phyloP scores from a whole-genome alignment of 257 asterid species.

The Salvia hispanica region DNA sequence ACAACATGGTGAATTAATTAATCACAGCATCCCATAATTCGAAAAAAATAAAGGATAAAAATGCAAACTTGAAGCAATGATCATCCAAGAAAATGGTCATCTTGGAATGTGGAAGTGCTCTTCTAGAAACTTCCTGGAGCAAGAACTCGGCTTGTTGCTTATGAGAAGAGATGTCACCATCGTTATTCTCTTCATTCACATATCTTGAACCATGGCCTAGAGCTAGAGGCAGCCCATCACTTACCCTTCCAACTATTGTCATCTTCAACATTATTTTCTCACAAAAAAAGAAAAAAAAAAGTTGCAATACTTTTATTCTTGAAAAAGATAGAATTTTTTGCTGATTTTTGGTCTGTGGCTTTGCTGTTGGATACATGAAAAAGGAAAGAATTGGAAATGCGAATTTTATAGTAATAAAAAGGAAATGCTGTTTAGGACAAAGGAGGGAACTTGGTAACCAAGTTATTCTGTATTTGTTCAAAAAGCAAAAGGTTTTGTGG shows the following conservation, averaged over 20 bases:
- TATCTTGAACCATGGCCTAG: constrained; percentile 55
- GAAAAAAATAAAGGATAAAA: background rate
- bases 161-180: constrained; percentile 38
- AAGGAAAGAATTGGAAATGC: background rate
- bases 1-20: background rate
- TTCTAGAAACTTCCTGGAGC: constrained; percentile 54
- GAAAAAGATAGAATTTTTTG: background rate
- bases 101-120: constrained; percentile 43
- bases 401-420: constrained; percentile 1
- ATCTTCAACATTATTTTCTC: constrained; percentile 50
- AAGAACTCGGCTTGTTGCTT: constrained; percentile 63
- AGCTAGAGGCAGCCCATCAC: constrained; percentile 51
- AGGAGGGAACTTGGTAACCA: constrained; percentile 40
- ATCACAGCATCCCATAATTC: background rate
- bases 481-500: too few relatives aligned
- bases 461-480: constrained; percentile 41
- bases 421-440: background rate
- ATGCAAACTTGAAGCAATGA: constrained; percentile 47
- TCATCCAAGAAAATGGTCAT: constrained; percentile 53
- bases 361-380: background rate
- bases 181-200: constrained; percentile 36
- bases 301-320: background rate
- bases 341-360: background rate
- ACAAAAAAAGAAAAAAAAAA: background rate
- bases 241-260: constrained; percentile 56